Conservation (phyloP, 1,284 basidiomycete species). For the Sporisorium scitamineum region DNA sequence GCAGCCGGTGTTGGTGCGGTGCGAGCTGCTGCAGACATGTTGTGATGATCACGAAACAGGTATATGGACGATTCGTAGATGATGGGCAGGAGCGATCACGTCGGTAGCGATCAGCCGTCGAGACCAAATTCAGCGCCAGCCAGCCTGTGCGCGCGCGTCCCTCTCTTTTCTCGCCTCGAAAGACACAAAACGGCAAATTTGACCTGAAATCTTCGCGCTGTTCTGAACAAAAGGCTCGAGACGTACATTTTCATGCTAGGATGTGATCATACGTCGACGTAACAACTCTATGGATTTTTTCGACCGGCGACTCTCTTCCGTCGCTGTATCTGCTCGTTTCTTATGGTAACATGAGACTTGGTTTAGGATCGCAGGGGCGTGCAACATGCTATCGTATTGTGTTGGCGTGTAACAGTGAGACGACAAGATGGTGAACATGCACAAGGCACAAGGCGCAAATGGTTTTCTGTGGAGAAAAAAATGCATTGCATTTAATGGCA, state of each 20-base stretch:
- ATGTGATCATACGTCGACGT: background rate
- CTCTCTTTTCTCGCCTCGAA: background rate
- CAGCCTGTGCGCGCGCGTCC: background rate
- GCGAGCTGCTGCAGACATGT: conserved; percentile 38
- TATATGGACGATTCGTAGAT: conserved; percentile 1
- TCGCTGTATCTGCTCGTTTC: background rate
- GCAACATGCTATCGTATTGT: too few species aligned
- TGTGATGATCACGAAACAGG: conserved; percentile 14
- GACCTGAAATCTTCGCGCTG: background rate
- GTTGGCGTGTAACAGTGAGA: too few species aligned
- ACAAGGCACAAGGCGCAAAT: too few species aligned
- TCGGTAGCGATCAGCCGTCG: background rate
- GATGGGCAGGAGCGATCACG: conserved; percentile 11
- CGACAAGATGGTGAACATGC: too few species aligned
- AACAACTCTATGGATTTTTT: background rate
- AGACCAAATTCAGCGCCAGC: background rate
- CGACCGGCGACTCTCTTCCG: background rate
- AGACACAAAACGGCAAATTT: background rate
- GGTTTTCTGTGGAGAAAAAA: too few species aligned
- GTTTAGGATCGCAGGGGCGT: too few species aligned
- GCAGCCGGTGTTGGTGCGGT: conserved; percentile 17
- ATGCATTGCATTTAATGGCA: too few species aligned
- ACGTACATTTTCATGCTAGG: background rate
- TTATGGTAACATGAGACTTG: background rate
- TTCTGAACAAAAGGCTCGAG: background rate